Evolutionary conservation across 345 rosid species (phyloP), one percentile per base, ranked within the genome.

Genomic region (Hibiscus tridactylites): DNA sequence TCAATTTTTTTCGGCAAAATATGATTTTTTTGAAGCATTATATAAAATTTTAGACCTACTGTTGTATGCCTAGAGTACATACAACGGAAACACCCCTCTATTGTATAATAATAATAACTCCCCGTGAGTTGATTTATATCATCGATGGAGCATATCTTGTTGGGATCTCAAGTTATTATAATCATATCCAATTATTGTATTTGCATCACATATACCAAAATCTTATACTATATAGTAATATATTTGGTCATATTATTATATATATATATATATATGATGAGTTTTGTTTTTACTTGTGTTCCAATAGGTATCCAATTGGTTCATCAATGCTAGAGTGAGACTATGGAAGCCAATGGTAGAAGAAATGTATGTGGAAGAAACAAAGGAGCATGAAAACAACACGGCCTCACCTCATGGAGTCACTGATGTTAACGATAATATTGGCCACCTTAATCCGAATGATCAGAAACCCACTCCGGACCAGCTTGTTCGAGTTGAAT

Each of bases 291-390:
- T 72, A 19, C 37, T 49, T 58, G 28, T 71, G 75, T 63, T 73
- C 67, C 19, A 44, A 80, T 68, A 90, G 93, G 93, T 88, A 52
- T 86, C 91, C 64, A 96, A 96, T 79, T 96, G 99, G 99, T 96
- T 96, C 80, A 96, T 96, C 26, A 96, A 96, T 81, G 99, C 99
- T 69, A 88, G 99, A 80, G 99, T 96, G 75, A 91, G 99, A 85
- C 83, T 96, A 16, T 96, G 99, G 99, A 96, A 96, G 71, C 99
- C 99, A 19, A 96, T 96, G 99, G 92, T 96, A 66, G 99, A 96
- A 83, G 98, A 96, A 71, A 92, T 96, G 97, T 92, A 96, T 77
- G 47, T 79, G 68, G 99, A 96, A 83, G 99, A 96, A 82, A 77
- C 87, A 65, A 91, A 83, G 70, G 97, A 89, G 61, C 81, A 80